These are phyloP conservation scores for Pseudogymnoascus sp. DNA, from an alignment of 2,329 filamentous ascomycete genomes.

Conservation along the genomic window DNA sequence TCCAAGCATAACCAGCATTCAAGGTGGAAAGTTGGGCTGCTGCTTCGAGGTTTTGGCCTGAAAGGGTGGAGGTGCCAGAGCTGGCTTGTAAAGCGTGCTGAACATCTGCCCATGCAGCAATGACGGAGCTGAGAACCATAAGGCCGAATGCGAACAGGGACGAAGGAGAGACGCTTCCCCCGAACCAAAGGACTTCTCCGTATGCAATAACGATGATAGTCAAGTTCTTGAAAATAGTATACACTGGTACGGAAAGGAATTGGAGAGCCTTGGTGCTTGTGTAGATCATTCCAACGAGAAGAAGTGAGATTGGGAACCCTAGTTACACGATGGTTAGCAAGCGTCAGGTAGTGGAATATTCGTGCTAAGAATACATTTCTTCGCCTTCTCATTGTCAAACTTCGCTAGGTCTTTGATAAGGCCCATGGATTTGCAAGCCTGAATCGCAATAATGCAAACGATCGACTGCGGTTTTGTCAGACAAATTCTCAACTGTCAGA, in stretches of 20 bases:
- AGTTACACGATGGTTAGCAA: slow-evolving; percentile 16
- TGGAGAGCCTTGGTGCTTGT: slow-evolving; percentile 92
- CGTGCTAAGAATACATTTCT: slow-evolving; percentile 64
- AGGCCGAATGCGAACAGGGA: slow-evolving; percentile 88
- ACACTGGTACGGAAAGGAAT: slow-evolving; percentile 93
- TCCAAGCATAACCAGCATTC: slow-evolving; percentile 95
- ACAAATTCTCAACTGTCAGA: not conserved
- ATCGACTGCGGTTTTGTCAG: slow-evolving; percentile 52
- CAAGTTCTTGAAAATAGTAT: slow-evolving; percentile 99
- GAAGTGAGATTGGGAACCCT: slow-evolving; percentile 95
- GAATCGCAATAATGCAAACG: slow-evolving; percentile 80
- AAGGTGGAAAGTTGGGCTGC: slow-evolving; percentile 75
- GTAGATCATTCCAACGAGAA: slow-evolving; percentile 98
- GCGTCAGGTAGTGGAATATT: slow-evolving; percentile 7
- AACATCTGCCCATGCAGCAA: slow-evolving; percentile 97
- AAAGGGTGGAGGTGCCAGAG: slow-evolving; percentile 32
- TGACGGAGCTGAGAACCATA: slow-evolving; percentile 90
- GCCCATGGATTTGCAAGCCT: slow-evolving; percentile 69
- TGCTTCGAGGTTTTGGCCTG: slow-evolving; percentile 40
- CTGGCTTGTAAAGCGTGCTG: slow-evolving; percentile 68
- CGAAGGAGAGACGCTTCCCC: slow-evolving; percentile 79
- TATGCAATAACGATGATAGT: slow-evolving; percentile 99
- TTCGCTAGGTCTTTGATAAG: slow-evolving; percentile 73
- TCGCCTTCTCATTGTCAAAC: slow-evolving; percentile 83
- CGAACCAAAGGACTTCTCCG: slow-evolving; percentile 97